phyloP scores from a whole-genome alignment of 1,284 basidiomycete genomes.

The Leccinum subfulvum region DNA sequence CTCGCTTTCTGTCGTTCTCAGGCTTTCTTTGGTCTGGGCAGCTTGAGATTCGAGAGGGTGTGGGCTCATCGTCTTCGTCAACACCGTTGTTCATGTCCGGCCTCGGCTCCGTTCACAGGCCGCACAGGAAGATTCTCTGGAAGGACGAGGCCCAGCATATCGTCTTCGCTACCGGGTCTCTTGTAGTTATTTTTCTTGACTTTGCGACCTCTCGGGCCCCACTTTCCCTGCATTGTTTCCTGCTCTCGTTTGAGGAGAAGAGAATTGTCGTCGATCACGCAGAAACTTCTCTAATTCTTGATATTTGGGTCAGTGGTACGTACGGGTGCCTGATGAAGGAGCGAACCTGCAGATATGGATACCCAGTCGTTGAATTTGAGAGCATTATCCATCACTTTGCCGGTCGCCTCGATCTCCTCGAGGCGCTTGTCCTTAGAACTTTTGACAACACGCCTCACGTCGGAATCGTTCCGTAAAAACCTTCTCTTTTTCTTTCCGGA shows the following conservation, averaged over 20 bases:
- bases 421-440: slow-evolving; percentile 86
- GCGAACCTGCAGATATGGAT: slow-evolving; percentile 80
- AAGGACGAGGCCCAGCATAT: too few relatives aligned
- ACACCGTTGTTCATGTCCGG: too few relatives aligned
- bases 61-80: too few relatives aligned
- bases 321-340: not conserved
- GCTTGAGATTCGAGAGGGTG: slow-evolving; percentile 35
- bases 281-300: slow-evolving; percentile 95
- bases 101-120: too few relatives aligned
- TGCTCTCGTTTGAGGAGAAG: too few relatives aligned
- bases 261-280: slow-evolving; percentile 37
- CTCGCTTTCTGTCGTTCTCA: slow-evolving; percentile 55
- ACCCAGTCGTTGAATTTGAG: slow-evolving; percentile 98
- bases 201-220: slow-evolving; percentile 44
- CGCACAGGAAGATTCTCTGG: too few relatives aligned
- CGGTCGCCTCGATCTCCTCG: slow-evolving; percentile 87
- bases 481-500: slow-evolving; percentile 48
- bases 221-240: slow-evolving; percentile 19
- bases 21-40: slow-evolving; percentile 44
- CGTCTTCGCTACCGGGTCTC: slow-evolving; percentile 50
- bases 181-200: slow-evolving; percentile 45
- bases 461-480: slow-evolving; percentile 49
- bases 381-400: slow-evolving; percentile 91
- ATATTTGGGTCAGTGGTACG: slow-evolving; percentile 12
- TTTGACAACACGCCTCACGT: slow-evolving; percentile 67